Percentiles rank a stretch among this genome's conserved stretches.
phyloP scores from a whole-genome alignment of 2,329 filamentous ascomycete genomes.

The Alternaria triticina region DNA sequence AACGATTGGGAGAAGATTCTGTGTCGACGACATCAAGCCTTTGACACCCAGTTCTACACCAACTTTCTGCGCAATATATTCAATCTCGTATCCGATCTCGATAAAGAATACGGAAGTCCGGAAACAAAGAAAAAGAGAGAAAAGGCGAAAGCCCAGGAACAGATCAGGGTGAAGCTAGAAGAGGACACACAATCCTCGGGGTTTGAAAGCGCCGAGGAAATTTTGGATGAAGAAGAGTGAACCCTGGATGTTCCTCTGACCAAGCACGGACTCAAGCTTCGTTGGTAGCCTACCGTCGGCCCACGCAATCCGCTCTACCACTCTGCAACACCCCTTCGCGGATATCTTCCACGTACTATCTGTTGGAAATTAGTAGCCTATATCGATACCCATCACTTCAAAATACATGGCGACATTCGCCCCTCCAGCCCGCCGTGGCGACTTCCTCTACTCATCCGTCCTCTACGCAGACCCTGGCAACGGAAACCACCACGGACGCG shows the following conservation, averaged over 20 bases:
- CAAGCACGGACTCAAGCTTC: not conserved
- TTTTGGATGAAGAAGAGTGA: not conserved
- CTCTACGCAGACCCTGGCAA: conserved; percentile 42
- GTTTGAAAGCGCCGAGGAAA: not conserved
- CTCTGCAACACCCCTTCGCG: not conserved
- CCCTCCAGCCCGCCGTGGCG: conserved; percentile 31
- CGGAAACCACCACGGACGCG: conserved; percentile 39
- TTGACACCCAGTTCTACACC: not conserved
- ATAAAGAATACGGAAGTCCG: not conserved
- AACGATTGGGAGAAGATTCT: not conserved
- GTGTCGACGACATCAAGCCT: not conserved
- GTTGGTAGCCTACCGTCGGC: not conserved
- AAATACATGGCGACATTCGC: conserved; percentile 31
- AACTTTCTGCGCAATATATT: not conserved
- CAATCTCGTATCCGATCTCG: not conserved
- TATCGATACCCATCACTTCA: not conserved
- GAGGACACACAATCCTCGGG: not conserved
- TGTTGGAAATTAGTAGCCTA: not conserved
- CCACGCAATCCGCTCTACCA: not conserved
- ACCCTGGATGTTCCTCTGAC: not conserved
- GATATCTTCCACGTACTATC: not conserved
- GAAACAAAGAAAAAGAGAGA: not conserved
- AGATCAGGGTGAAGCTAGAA: not conserved
- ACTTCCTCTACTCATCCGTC: conserved; percentile 38
- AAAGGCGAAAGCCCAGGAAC: not conserved